A percentile compares a stretch with the other conserved stretches of the same genome.
These are phyloP conservation scores for Phalaenopsis equestris DNA, from an alignment of 106 monocot genomes.

Conservation along the genomic window DNA sequence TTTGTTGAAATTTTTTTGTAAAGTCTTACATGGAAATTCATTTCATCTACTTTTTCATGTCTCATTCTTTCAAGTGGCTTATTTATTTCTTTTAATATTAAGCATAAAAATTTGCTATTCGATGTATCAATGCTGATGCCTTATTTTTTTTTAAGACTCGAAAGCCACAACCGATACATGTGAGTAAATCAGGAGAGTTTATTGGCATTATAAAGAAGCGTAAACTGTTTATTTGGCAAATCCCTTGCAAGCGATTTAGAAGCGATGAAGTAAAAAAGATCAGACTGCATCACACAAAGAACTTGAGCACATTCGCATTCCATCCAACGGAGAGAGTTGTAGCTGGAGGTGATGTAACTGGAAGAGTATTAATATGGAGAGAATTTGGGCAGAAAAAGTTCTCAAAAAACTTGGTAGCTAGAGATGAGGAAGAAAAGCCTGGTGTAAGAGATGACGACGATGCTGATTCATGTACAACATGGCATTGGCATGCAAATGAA, in stretches of 20 bases:
- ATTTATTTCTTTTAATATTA: background rate
- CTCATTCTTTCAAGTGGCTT: background rate
- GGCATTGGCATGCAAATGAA: slow-evolving; percentile 92
- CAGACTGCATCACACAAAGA: slow-evolving; percentile 87
- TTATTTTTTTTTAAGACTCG: slow-evolving; percentile 39
- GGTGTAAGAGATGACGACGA: slow-evolving; percentile 74
- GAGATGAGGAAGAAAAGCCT: slow-evolving; percentile 43
- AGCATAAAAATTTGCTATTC: background rate
- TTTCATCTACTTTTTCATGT: background rate
- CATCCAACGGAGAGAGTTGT: slow-evolving; percentile 81
- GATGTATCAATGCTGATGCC: background rate
- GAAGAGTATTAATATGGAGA: slow-evolving; percentile 91
- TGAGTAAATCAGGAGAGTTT: slow-evolving; percentile 64
- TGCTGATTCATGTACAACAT: slow-evolving; percentile 71
- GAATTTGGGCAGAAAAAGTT: slow-evolving; percentile 63
- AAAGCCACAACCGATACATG: slow-evolving; percentile 37
- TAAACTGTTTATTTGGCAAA: slow-evolving; percentile 70
- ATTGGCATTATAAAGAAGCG: slow-evolving; percentile 62
- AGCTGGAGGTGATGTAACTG: slow-evolving; percentile 91
- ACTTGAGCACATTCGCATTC: slow-evolving; percentile 63
- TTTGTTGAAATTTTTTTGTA: background rate
- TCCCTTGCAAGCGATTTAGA: slow-evolving; percentile 44
- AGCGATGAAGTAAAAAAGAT: slow-evolving; percentile 56
- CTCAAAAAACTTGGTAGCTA: slow-evolving; percentile 14
- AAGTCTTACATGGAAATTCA: background rate